Evolutionary conservation across 805 yeast genomes (phyloP).

Genomic region (Peterozyma toletana): DNA sequence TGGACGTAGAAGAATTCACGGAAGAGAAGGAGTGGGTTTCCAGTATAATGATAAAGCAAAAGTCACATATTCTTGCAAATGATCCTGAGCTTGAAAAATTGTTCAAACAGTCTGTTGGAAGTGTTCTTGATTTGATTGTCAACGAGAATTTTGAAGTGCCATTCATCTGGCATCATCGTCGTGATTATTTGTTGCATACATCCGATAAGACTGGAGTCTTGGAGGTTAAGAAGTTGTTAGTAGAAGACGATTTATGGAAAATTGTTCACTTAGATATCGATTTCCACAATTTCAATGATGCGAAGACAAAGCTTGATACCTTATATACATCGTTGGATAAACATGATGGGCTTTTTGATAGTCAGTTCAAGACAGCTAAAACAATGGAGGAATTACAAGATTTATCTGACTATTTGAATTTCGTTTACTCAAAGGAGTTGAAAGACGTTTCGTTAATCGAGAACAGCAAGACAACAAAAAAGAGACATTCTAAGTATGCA

Average conservation of each 20-base stretch:
- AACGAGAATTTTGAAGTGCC: slow-evolving; percentile 87
- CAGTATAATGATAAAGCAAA: slow-evolving; percentile 53
- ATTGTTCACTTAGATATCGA: slow-evolving; percentile 82
- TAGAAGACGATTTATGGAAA: slow-evolving; percentile 89
- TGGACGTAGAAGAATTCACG: slow-evolving; percentile 60
- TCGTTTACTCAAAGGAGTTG: slow-evolving; percentile 55
- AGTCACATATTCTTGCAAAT: slow-evolving; percentile 33
- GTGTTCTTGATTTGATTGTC: slow-evolving; percentile 63
- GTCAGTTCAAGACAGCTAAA: slow-evolving; percentile 46
- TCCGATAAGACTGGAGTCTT: slow-evolving; percentile 37
- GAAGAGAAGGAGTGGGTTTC: slow-evolving; percentile 79
- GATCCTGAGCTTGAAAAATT: slow-evolving; percentile 28
- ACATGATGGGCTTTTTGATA: slow-evolving; percentile 51
- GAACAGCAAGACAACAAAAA: slow-evolving; percentile 19
- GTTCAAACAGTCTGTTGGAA: slow-evolving; percentile 63
- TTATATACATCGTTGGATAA: slow-evolving; percentile 46
- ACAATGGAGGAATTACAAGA: slow-evolving; percentile 82
- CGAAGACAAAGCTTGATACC: slow-evolving; percentile 50
- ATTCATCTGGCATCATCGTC: slow-evolving; percentile 90
- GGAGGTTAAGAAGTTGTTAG: slow-evolving; percentile 43
- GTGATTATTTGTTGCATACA: slow-evolving; percentile 71
- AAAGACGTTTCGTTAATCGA: slow-evolving; percentile 30
- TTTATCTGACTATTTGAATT: slow-evolving; percentile 73
- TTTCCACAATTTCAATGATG: slow-evolving; percentile 76
- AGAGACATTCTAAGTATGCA: slow-evolving; percentile 54